Base-by-base conservation (phyloP, 352 stramenopile species). In the Phytophthora rubi region DNA sequence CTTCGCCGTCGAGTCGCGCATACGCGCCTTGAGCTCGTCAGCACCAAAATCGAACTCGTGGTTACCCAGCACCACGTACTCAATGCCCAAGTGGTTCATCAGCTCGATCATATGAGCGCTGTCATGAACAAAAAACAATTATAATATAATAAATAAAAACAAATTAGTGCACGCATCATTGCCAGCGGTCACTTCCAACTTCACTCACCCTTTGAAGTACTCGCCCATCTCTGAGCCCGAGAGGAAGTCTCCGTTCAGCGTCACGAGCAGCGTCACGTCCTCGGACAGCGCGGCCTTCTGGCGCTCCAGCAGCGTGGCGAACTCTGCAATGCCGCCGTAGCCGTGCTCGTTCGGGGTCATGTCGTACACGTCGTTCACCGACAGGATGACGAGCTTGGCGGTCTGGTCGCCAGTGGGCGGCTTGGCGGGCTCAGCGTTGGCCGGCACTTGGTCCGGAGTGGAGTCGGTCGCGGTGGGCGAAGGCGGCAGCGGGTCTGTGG, bases 41-140 rank as follows among this genome's bases (percentile, higher is more conserved):
- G 73, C 71, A 0, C 86, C 86, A 61, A 92, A 94, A 54, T 94
- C 86, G 53, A 92, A 94, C 66, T 94, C 86, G 73, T 94, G 86
- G 70, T 94, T 94, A 35, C 86, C 86, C 61, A 92, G 53, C 23
- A 94, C 86, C 28, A 92, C 81, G 67, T 91, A 94, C 35, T 89
- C 73, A 47, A 94, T 85, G 10, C 70, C 78, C 44, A 94, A 65
- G 44, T 90, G 80, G 67, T 94, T 92, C 71, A 94, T 79, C 16
- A 94, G 52, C 54, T 90, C 83, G 51, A 94, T 85, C 83, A 94
- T 94, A 68, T 92, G 83, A 5, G 77, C 83, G 7, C 85, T 93
- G 32, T 30, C 53, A 62, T 3, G 39, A 3, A 53, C 5, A 52
- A 61, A 61, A 61, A 26, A 26, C 23, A 26, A 26, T 26, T 3